Evolutionary conservation across 1,284 basidiomycete genomes (phyloP).

Genomic region (Xanthoconium separans): DNA sequence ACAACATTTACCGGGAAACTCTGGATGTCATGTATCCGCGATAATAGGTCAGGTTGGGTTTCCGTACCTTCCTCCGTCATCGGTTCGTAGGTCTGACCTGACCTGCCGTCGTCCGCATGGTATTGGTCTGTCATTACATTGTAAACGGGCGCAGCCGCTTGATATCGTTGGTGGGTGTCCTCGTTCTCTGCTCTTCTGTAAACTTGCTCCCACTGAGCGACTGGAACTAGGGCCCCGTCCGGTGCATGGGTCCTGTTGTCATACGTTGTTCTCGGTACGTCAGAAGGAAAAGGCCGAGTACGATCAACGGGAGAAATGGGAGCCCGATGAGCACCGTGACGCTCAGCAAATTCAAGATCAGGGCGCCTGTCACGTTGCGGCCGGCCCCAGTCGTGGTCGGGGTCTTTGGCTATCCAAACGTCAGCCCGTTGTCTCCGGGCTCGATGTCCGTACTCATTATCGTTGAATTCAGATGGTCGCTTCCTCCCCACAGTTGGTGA

Average conservation of each 20-base stretch:
- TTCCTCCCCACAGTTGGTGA: constrained; percentile 24
- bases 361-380: constrained; percentile 10
- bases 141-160: constrained; percentile 1
- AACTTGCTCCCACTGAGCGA: constrained; percentile 10
- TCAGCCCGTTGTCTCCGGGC: constrained; percentile 25
- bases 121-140: constrained; percentile 3
- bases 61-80: constrained; percentile 13
- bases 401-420: constrained; percentile 19
- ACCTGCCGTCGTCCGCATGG: constrained; percentile 4
- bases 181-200: constrained; percentile 16
- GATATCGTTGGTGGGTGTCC: constrained; percentile 13
- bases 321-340: constrained; percentile 4
- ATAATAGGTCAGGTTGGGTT: constrained; percentile 21
- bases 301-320: constrained; percentile 9
- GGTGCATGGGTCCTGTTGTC: constrained; percentile 8
- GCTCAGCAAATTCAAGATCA: constrained; percentile 20
- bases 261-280: constrained; percentile 4
- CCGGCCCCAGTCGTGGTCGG: constrained; percentile 8
- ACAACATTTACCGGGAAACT: constrained; percentile 18
- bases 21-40: constrained; percentile 25
- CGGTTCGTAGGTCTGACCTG: constrained; percentile 15
- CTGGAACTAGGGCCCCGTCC: neutral
- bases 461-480: constrained; percentile 18
- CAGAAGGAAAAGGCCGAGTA: constrained; percentile 7
- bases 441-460: constrained; percentile 22